Percentiles rank a stretch among this genome's conserved stretches.
Conservation (phyloP, 2,329 filamentous ascomycete species). For the Fusarium oxysporum region DNA sequence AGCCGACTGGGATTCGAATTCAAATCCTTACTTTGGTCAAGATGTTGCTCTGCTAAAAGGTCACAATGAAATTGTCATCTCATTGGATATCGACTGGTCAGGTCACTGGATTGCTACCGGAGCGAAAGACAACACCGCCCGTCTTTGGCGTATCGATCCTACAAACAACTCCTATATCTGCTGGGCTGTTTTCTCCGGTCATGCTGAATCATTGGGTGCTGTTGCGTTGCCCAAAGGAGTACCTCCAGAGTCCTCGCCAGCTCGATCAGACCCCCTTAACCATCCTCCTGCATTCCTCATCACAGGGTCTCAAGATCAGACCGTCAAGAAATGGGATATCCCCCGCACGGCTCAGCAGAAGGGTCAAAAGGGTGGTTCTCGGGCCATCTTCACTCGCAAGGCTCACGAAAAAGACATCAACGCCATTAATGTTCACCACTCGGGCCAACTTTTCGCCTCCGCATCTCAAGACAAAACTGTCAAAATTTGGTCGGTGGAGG, state of each 20-base stretch:
- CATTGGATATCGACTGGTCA: slow-evolving; percentile 94
- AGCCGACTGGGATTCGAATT: slow-evolving; percentile 39
- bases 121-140: slow-evolving; percentile 95
- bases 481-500: slow-evolving; percentile 93
- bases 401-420: slow-evolving; percentile 99
- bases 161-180: slow-evolving; percentile 80
- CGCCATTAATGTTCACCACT: slow-evolving; percentile 83
- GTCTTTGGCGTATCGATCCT: slow-evolving; percentile 88
- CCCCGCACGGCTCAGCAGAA: slow-evolving; percentile 63
- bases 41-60: slow-evolving; percentile 89
- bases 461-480: slow-evolving; percentile 97
- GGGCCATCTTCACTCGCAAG: slow-evolving; percentile 87
- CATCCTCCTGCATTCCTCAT: slow-evolving; percentile 87
- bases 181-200: slow-evolving; percentile 85
- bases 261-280: slow-evolving; percentile 77
- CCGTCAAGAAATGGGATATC: slow-evolving; percentile 93
- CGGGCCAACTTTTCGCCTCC: slow-evolving; percentile 86
- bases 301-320: slow-evolving; percentile 95
- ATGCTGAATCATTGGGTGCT: slow-evolving; percentile 93
- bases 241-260: slow-evolving; percentile 76
- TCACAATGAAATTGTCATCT: slow-evolving; percentile 95
- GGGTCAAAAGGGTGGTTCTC: slow-evolving; percentile 63
- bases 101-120: slow-evolving; percentile 97
- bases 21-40: slow-evolving; percentile 81
- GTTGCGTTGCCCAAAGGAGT: slow-evolving; percentile 81